These are phyloP conservation scores for Micractinium conductrix DNA, from an alignment of 139 green algal genomes.

Conservation along the genomic window DNA sequence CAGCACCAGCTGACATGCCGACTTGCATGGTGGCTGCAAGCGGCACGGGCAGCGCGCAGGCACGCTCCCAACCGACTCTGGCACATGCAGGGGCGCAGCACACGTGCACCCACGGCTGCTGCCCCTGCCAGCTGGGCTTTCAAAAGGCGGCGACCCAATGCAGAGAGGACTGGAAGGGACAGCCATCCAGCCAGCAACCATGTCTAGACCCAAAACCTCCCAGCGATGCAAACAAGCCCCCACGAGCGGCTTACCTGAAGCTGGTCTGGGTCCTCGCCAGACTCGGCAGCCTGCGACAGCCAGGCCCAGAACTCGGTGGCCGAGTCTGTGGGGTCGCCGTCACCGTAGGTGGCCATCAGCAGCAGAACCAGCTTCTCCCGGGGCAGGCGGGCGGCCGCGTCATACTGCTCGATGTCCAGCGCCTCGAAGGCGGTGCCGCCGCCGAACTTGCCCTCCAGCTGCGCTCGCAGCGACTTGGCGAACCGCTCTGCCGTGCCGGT, in stretches of 20 bases:
- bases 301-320: constrained; percentile 88
- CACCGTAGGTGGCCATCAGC: constrained; percentile 95
- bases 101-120: no score
- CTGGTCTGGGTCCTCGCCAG: constrained; percentile 49
- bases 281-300: constrained; percentile 68
- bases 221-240: not conserved
- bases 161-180: not conserved
- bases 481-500: constrained; percentile 95
- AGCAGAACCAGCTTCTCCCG: constrained; percentile 84
- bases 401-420: constrained; percentile 78
- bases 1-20: no score
- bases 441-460: constrained; percentile 65
- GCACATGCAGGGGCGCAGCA: no score
- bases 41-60: no score
- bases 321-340: constrained; percentile 97
- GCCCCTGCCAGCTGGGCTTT: no score
- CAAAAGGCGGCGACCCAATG: no score
- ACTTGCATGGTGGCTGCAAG: no score
- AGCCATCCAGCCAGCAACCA: not conserved
- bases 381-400: constrained; percentile 51
- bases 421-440: constrained; percentile 64
- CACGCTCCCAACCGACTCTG: no score
- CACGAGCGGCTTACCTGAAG: constrained; percentile 72
- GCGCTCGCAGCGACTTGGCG: constrained; percentile 76
- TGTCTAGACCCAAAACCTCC: no score